Percentiles rank a stretch among this genome's conserved stretches.
Evolutionary conservation across 768 basidiomycete species (phyloP).

Genomic region (Boletus speciosus): DNA sequence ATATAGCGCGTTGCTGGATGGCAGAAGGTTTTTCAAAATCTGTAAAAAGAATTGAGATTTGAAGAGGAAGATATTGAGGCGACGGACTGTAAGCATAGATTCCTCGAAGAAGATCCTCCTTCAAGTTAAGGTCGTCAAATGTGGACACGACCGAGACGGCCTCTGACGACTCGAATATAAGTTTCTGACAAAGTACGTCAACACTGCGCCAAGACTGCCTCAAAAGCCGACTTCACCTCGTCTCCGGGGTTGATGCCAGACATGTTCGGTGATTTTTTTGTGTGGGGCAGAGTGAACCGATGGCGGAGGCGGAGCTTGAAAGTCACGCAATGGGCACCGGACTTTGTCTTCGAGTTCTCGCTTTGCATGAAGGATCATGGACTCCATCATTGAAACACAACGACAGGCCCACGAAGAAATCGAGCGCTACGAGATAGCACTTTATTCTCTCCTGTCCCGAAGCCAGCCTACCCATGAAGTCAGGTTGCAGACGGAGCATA

Average conservation of each 20-base stretch:
- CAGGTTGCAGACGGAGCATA: slow-evolving; percentile 77
- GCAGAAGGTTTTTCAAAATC: slow-evolving; percentile 98
- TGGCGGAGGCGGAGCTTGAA: slow-evolving; percentile 54
- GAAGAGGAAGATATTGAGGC: neutral
- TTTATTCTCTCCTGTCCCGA: slow-evolving; percentile 79
- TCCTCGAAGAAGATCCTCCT: slow-evolving; percentile 92
- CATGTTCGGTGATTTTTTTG: slow-evolving; percentile 53
- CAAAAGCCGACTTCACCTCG: slow-evolving; percentile 51
- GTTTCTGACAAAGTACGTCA: slow-evolving; percentile 53
- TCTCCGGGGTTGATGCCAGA: slow-evolving; percentile 82
- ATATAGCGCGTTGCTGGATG: slow-evolving; percentile 96
- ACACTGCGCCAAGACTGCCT: neutral
- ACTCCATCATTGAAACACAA: slow-evolving; percentile 91
- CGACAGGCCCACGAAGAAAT: slow-evolving; percentile 95
- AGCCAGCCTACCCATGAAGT: slow-evolving; percentile 59
- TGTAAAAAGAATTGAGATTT: slow-evolving; percentile 24
- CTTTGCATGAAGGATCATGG: slow-evolving; percentile 50
- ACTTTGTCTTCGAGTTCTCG: neutral
- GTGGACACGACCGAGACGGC: slow-evolving; percentile 85
- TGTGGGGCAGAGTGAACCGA: slow-evolving; percentile 23
- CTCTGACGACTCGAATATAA: slow-evolving; percentile 94
- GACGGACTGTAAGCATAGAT: slow-evolving; percentile 94
- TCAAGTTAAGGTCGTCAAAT: slow-evolving; percentile 86
- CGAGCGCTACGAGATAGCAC: slow-evolving; percentile 84
- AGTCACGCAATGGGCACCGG: slow-evolving; percentile 9